Percentiles rank a stretch among this genome's conserved stretches.
These are phyloP conservation scores for Apophysomyces ossiformis DNA, from an alignment of 371 early-diverging fungal species.

Conservation along the genomic window DNA sequence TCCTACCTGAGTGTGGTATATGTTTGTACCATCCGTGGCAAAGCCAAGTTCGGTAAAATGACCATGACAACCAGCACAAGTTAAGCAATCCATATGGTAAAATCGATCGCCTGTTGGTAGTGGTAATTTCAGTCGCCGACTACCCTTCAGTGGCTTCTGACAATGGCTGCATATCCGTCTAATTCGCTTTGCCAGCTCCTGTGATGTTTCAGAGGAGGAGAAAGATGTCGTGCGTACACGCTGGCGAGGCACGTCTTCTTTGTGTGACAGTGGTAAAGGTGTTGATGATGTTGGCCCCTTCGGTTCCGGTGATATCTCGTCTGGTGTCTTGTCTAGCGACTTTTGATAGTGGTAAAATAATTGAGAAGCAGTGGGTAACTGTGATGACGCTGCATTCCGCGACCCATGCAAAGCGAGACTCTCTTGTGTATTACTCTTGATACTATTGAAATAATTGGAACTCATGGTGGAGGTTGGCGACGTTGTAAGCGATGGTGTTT, in stretches of 20 bases:
- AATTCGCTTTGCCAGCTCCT: neutral
- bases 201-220: neutral
- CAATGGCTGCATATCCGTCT: conserved; percentile 24
- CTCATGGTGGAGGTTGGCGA: neutral
- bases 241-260: neutral
- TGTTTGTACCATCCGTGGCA: conserved; percentile 46
- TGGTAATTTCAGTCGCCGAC: conserved; percentile 23
- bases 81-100: conserved; percentile 68
- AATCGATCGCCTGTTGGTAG: conserved; percentile 30
- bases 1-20: conserved; percentile 55
- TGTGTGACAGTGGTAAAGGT: neutral
- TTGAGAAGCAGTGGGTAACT: conserved; percentile 4
- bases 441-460: conserved; percentile 6
- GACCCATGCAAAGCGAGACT: conserved; percentile 13
- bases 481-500: neutral
- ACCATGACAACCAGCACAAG: conserved; percentile 69
- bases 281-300: neutral
- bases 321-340: neutral
- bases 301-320: conserved; percentile 4
- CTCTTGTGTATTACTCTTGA: conserved; percentile 8
- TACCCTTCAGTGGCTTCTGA: conserved; percentile 25
- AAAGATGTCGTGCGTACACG: conserved; percentile 4
- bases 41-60: conserved; percentile 68
- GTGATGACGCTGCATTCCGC: neutral
- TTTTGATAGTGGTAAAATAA: conserved; percentile 14